These are phyloP conservation scores for Microsporum audouinii DNA, from an alignment of 2,329 filamentous ascomycete genomes.

Conservation along the genomic window DNA sequence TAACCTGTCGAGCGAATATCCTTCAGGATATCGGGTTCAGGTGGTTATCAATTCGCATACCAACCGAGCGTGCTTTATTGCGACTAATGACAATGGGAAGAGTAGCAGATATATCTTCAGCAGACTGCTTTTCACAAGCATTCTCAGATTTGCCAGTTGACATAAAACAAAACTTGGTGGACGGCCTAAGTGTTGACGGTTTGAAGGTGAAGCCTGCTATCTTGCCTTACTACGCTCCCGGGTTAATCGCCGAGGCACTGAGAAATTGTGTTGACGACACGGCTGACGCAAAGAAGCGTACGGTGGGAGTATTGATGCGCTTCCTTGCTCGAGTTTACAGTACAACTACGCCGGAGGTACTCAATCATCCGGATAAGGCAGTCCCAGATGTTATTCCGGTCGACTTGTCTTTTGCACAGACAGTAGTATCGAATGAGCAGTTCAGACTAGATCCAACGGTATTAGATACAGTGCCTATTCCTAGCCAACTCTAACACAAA, in stretches of 20 bases:
- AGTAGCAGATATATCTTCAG: neutral
- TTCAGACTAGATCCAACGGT: neutral
- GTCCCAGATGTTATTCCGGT: neutral
- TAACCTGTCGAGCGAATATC: neutral
- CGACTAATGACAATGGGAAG: neutral
- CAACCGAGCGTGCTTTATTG: neutral
- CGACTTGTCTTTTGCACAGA: neutral
- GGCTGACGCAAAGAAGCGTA: neutral
- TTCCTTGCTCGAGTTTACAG: neutral
- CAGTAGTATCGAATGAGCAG: neutral
- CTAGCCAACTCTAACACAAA: too few species aligned
- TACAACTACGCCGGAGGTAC: neutral
- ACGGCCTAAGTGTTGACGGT: neutral
- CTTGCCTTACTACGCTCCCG: constrained; percentile 1
- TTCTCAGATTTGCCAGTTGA: neutral
- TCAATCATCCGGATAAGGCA: neutral
- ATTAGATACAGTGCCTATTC: neutral
- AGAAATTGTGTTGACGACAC: neutral
- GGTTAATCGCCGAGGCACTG: neutral
- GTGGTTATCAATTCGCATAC: neutral
- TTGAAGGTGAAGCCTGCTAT: neutral
- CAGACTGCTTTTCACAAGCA: neutral
- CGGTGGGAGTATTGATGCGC: neutral
- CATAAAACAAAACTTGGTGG: neutral
- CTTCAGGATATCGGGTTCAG: neutral